Conservation (phyloP, 129 eudicot genomes). For the Ambrosia trifida region DNA sequence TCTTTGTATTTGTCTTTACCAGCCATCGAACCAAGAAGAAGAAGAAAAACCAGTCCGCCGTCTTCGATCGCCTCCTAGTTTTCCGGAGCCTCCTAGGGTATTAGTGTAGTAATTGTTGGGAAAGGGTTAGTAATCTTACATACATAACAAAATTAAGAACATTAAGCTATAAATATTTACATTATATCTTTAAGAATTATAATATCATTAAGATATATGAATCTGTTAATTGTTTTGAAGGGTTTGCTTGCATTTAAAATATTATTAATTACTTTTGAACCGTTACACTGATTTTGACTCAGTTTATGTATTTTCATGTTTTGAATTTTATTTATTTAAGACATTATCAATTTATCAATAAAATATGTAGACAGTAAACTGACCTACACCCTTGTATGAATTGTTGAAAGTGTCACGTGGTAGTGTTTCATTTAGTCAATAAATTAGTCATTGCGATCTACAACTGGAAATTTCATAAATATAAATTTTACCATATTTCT, state of each 20-base stretch:
- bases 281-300: neutral
- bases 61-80: too few species aligned
- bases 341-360: neutral
- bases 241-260: neutral
- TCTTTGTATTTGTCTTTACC: too few species aligned
- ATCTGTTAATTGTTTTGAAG: too few species aligned
- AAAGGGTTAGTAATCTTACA: too few species aligned
- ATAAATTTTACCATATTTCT: neutral
- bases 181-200: neutral
- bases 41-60: too few species aligned
- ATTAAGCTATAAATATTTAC: too few species aligned
- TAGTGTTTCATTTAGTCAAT: neutral
- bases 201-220: neutral
- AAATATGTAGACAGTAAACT: neutral
- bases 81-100: too few species aligned
- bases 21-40: too few species aligned
- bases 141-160: too few species aligned
- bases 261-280: neutral
- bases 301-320: neutral
- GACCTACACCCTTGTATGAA: neutral
- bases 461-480: neutral
- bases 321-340: neutral
- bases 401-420: conserved; percentile 11
- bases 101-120: too few species aligned
- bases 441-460: neutral